phyloP scores from a whole-genome alignment of 2,329 filamentous ascomycete genomes.

The Pestalotiopsis sp. region DNA sequence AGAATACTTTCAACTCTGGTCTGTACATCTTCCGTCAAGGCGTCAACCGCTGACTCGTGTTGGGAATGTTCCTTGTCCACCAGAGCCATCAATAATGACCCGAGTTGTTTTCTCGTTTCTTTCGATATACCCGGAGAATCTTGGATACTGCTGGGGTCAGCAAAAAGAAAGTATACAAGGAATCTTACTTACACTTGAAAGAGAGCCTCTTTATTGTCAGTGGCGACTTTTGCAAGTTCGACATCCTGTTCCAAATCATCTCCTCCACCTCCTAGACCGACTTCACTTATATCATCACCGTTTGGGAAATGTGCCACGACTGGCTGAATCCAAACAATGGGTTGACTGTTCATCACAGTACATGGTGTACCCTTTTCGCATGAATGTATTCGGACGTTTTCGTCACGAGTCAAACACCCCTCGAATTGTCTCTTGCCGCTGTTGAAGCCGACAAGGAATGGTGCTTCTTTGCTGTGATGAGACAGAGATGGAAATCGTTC shows the following conservation, averaged over 20 bases:
- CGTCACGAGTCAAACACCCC: constrained; percentile 72
- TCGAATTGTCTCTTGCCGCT: constrained; percentile 71
- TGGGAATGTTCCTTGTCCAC: constrained; percentile 32
- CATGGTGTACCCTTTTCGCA: constrained; percentile 77
- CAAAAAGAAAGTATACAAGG: no score
- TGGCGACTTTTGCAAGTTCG: constrained; percentile 63
- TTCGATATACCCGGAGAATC: constrained; percentile 18
- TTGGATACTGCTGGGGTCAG: constrained; percentile 20
- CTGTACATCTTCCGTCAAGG: constrained; percentile 31
- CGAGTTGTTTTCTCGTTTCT: constrained; percentile 24
- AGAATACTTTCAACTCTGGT: constrained; percentile 26
- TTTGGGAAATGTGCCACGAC: constrained; percentile 67
- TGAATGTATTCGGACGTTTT: constrained; percentile 74
- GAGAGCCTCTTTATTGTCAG: constrained; percentile 56
- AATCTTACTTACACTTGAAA: constrained; percentile 35
- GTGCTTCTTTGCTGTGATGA: constrained; percentile 59
- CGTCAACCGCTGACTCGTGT: constrained; percentile 32
- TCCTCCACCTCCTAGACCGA: constrained; percentile 78
- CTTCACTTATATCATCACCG: constrained; percentile 69
- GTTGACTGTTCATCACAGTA: constrained; percentile 43
- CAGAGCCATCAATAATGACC: constrained; percentile 20
- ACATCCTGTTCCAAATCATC: constrained; percentile 72
- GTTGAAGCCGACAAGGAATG: constrained; percentile 71
- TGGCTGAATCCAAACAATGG: constrained; percentile 76
- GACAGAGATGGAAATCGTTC: constrained; percentile 40